phyloP scores from a whole-genome alignment of 2,329 filamentous ascomycete species.

The Pseudogymnoascus sp. region DNA sequence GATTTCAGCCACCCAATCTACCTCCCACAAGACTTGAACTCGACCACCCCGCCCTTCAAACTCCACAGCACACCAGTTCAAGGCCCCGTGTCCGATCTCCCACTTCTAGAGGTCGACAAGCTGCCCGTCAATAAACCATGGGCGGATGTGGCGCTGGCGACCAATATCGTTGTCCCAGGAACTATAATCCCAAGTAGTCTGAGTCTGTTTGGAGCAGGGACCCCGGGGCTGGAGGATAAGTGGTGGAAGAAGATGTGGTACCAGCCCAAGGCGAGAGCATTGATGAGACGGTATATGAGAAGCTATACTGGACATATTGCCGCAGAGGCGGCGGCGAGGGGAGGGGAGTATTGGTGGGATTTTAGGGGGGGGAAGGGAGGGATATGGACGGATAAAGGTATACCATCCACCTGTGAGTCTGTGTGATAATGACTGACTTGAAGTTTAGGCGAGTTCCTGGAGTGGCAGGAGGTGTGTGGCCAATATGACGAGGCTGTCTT shows the following conservation, averaged over 20 bases:
- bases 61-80: background rate
- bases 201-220: constrained; percentile 4
- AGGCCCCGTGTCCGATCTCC: constrained; percentile 2
- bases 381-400: constrained; percentile 40
- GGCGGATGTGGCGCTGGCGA: constrained; percentile 11
- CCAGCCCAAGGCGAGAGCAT: constrained; percentile 36
- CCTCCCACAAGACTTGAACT: constrained; percentile 15
- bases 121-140: constrained; percentile 11
- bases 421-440: background rate
- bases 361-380: constrained; percentile 42
- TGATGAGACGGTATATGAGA: constrained; percentile 41
- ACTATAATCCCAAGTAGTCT: constrained; percentile 9
- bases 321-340: constrained; percentile 35
- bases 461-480: constrained; percentile 39
- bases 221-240: constrained; percentile 13
- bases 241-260: constrained; percentile 43
- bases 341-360: constrained; percentile 40
- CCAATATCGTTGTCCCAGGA: constrained; percentile 11
- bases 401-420: background rate
- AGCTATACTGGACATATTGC: constrained; percentile 33
- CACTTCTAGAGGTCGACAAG: constrained; percentile 12
- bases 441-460: constrained; percentile 33
- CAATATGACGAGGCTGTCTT: constrained; percentile 38
- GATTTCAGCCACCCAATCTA: constrained; percentile 12
- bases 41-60: constrained; percentile 11